Evolutionary conservation across 441 rosid genomes (phyloP).

Genomic region (Viola pubescens): DNA sequence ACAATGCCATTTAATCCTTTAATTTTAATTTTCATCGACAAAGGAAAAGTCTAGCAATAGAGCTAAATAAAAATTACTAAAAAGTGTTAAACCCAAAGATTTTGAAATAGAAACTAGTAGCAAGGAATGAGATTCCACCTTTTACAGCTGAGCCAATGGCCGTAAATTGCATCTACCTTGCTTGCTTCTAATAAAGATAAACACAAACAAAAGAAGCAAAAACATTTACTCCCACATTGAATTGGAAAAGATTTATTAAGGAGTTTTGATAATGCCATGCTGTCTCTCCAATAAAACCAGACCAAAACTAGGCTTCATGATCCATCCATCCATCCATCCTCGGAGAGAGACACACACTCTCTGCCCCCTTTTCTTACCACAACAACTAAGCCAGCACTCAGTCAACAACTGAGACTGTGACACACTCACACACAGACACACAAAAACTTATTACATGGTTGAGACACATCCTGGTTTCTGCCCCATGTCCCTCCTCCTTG

Average conservation of each 20-base stretch:
- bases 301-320: conserved; percentile 21
- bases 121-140: too few relatives aligned
- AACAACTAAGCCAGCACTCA: conserved; percentile 10
- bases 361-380: conserved; percentile 23
- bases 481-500: conserved; percentile 18
- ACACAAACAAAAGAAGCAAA: not conserved
- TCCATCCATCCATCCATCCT: conserved; percentile 18
- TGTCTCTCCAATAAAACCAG: conserved; percentile 13
- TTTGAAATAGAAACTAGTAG: too few relatives aligned
- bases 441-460: conserved; percentile 13
- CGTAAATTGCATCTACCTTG: too few relatives aligned
- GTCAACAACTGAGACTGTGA: conserved; percentile 11
- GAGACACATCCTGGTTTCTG: conserved; percentile 30
- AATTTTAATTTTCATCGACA: too few relatives aligned
- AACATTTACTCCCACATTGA: not conserved
- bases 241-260: not conserved
- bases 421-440: conserved; percentile 3
- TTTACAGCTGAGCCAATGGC: too few relatives aligned
- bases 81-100: too few relatives aligned
- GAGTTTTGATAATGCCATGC: not conserved
- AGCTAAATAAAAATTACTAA: too few relatives aligned
- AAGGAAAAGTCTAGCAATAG: too few relatives aligned
- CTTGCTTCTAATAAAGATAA: too few relatives aligned
- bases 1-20: too few relatives aligned
- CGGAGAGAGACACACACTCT: conserved; percentile 13